Conservation (phyloP, 768 basidiomycete genomes). For the Galerina marginata region DNA sequence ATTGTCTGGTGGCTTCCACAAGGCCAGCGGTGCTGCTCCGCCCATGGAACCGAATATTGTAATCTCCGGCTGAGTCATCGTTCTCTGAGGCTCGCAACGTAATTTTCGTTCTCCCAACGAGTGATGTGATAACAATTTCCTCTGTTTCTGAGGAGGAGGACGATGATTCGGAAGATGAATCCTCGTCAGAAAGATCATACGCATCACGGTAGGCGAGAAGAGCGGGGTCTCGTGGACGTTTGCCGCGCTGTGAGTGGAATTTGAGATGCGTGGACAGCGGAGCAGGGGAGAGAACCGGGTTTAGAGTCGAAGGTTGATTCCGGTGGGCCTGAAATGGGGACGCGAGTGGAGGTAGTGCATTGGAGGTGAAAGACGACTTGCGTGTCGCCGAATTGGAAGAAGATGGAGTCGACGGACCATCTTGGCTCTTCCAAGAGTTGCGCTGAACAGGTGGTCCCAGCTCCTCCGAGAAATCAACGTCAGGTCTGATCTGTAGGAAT, state of each 20-base stretch:
- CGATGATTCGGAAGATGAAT: slow-evolving; percentile 25
- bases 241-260: slow-evolving; percentile 28
- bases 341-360: slow-evolving; percentile 12
- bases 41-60: slow-evolving; percentile 62
- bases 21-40: slow-evolving; percentile 63
- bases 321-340: slow-evolving; percentile 20
- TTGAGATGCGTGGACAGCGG: slow-evolving; percentile 36
- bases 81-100: slow-evolving; percentile 41
- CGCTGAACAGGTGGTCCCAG: slow-evolving; percentile 67
- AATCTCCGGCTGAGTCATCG: slow-evolving; percentile 35
- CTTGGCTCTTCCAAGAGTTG: slow-evolving; percentile 61
- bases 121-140: slow-evolving; percentile 37
- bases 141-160: slow-evolving; percentile 38
- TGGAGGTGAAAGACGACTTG: slow-evolving; percentile 12
- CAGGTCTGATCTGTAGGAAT: slow-evolving; percentile 60
- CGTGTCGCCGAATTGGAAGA: slow-evolving; percentile 8
- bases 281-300: slow-evolving; percentile 8
- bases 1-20: slow-evolving; percentile 56
- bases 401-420: slow-evolving; percentile 5
- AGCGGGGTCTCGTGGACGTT: slow-evolving; percentile 17
- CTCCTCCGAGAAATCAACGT: slow-evolving; percentile 62
- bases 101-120: slow-evolving; percentile 40
- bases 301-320: neutral
- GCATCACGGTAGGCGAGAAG: slow-evolving; percentile 10
- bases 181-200: slow-evolving; percentile 26